Percentiles rank a stretch among this genome's conserved stretches.
phyloP scores from a whole-genome alignment of 163 green algal genomes.

The Smithsoniella earleae region DNA sequence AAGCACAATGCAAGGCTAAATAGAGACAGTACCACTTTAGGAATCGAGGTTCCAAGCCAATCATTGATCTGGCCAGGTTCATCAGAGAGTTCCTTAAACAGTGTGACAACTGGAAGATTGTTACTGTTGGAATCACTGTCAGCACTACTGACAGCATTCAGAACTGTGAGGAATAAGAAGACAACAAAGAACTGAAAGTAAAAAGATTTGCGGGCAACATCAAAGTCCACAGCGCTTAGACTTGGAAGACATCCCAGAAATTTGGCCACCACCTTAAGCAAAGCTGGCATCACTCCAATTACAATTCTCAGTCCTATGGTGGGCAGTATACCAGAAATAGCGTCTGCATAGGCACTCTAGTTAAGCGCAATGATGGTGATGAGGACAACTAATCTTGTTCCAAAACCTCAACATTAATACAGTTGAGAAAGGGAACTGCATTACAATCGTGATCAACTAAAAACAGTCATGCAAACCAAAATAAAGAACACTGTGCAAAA shows the following conservation, averaged over 20 bases:
- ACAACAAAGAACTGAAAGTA: constrained; percentile 26
- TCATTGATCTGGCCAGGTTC: not conserved
- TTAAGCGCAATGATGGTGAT: not conserved
- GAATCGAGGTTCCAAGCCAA: constrained; percentile 14
- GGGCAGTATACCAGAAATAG: constrained; percentile 7
- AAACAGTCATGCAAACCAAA: too few relatives aligned
- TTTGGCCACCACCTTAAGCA: not conserved
- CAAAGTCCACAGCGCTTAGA: constrained; percentile 6
- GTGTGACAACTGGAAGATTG: not conserved
- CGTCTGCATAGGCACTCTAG: not conserved
- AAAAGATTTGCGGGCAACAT: not conserved
- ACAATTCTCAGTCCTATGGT: constrained; percentile 14
- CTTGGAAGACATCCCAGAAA: not conserved
- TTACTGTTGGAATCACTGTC: not conserved
- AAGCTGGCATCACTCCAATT: not conserved
- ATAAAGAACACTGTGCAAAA: too few relatives aligned
- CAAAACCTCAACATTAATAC: too few relatives aligned
- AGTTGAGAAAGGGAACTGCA: too few relatives aligned
- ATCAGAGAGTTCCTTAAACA: constrained; percentile 4
- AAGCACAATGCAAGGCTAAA: too few relatives aligned
- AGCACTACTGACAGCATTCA: not conserved
- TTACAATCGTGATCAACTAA: too few relatives aligned
- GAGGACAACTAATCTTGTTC: too few relatives aligned
- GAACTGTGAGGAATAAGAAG: not conserved
- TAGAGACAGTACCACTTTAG: constrained; percentile 16